phyloP scores from a whole-genome alignment of 1,284 basidiomycete species.

The Ustilago tritici region DNA sequence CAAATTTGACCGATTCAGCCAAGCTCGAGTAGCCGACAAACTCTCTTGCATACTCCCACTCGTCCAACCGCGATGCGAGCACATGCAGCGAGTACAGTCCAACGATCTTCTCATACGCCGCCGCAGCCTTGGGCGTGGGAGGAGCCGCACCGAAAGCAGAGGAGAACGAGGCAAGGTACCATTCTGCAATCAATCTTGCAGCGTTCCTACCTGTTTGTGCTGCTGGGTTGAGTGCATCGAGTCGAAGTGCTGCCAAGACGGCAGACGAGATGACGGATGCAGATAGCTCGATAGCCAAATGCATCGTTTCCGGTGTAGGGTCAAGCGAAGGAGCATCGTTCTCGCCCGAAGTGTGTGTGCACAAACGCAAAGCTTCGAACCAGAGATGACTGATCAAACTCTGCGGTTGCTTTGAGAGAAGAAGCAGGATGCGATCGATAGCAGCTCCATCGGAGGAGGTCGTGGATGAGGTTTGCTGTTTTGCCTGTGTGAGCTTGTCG shows the following conservation, averaged over 20 bases:
- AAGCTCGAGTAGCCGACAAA: constrained; percentile 57
- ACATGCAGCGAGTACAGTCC: constrained; percentile 58
- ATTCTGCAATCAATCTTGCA: constrained; percentile 56
- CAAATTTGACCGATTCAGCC: constrained; percentile 42
- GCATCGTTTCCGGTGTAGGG: constrained; percentile 38
- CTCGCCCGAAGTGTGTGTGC: constrained; percentile 30
- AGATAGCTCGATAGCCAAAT: constrained; percentile 46
- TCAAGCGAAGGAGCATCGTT: constrained; percentile 45
- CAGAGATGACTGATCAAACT: constrained; percentile 53
- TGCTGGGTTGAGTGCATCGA: constrained; percentile 33
- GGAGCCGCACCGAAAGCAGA: constrained; percentile 29
- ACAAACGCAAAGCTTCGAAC: constrained; percentile 50
- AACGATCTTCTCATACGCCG: constrained; percentile 55
- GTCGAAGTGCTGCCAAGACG: constrained; percentile 52
- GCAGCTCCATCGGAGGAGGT: constrained; percentile 14
- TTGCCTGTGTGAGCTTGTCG: constrained; percentile 26
- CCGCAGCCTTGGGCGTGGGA: constrained; percentile 33
- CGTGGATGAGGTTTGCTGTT: constrained; percentile 16
- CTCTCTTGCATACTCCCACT: constrained; percentile 62
- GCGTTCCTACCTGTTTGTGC: constrained; percentile 38
- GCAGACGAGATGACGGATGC: constrained; percentile 52
- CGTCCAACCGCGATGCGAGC: constrained; percentile 45
- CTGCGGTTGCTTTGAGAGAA: constrained; percentile 39
- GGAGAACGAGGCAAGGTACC: constrained; percentile 53
- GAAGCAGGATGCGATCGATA: constrained; percentile 28